A percentile compares a stretch with the other conserved stretches of the same genome.
Evolutionary conservation across 257 asterid species (phyloP).

Genomic region (Salvia miltiorrhiza): DNA sequence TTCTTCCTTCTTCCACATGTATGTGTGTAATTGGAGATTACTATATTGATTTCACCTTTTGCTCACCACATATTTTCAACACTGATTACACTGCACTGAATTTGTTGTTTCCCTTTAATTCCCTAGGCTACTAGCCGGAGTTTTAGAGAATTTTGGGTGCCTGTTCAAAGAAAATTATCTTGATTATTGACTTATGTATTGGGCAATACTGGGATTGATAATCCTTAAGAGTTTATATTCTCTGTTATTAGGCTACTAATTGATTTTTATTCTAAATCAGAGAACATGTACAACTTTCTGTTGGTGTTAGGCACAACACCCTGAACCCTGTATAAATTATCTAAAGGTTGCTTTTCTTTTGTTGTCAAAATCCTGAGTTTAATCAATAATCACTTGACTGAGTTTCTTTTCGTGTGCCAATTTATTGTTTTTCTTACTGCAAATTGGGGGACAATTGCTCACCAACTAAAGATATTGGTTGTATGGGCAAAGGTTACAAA

Average conservation of each 20-base stretch:
- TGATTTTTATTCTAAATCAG: not conserved
- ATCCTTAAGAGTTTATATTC: not conserved
- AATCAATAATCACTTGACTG: not conserved
- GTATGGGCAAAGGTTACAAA: not conserved
- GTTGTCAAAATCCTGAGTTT: too few species aligned
- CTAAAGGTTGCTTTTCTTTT: too few species aligned
- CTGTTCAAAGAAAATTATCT: not conserved
- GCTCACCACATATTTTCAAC: conserved; percentile 10
- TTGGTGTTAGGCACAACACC: too few species aligned
- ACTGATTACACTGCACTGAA: not conserved
- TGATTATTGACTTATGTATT: not conserved
- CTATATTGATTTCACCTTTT: not conserved
- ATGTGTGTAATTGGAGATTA: not conserved
- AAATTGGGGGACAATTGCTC: not conserved
- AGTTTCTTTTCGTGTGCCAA: not conserved
- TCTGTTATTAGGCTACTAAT: not conserved
- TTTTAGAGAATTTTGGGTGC: not conserved
- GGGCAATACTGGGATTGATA: not conserved
- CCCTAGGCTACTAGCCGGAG: not conserved
- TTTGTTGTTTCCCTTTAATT: conserved; percentile 12
- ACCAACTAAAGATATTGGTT: not conserved
- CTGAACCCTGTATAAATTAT: too few species aligned
- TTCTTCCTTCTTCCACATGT: not conserved
- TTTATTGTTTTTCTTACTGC: not conserved
- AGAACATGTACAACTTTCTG: too few species aligned